phyloP scores from a whole-genome alignment of 2,329 filamentous ascomycete species.

The Colletotrichum eleusines region DNA sequence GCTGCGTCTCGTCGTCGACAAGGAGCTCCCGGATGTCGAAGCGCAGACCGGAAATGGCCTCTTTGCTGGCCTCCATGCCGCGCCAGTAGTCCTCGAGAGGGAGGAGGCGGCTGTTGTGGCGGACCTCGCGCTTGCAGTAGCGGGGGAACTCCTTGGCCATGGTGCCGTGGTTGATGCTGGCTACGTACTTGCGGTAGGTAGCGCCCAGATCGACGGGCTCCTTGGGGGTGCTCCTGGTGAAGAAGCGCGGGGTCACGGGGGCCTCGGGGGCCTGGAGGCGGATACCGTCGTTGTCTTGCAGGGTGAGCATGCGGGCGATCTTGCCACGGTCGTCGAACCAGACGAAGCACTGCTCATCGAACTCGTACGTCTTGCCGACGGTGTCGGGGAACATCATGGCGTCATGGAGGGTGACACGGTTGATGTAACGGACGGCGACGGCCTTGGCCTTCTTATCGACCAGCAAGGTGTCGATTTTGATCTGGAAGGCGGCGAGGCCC shows the following conservation, averaged over 20 bases:
- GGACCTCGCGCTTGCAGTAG: slow-evolving; percentile 47
- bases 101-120: slow-evolving; percentile 49
- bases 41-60: slow-evolving; percentile 46
- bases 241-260: slow-evolving; percentile 25
- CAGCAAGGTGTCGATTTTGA: slow-evolving; percentile 36
- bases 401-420: slow-evolving; percentile 23
- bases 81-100: slow-evolving; percentile 45
- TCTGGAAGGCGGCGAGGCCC: slow-evolving; percentile 15
- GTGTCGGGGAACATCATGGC: not conserved
- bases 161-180: slow-evolving; percentile 49
- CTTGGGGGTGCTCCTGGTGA: slow-evolving; percentile 18
- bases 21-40: slow-evolving; percentile 48
- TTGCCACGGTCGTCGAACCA: slow-evolving; percentile 38
- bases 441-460: slow-evolving; percentile 31
- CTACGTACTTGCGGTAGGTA: slow-evolving; percentile 49
- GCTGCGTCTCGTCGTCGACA: slow-evolving; percentile 49
- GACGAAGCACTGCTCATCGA: slow-evolving; percentile 39
- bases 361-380: slow-evolving; percentile 23
- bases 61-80: slow-evolving; percentile 48
- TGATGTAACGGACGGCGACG: slow-evolving; percentile 35
- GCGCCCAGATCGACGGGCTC: slow-evolving; percentile 20
- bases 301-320: slow-evolving; percentile 32
- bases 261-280: slow-evolving; percentile 25
- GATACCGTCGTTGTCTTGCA: slow-evolving; percentile 39
- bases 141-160: slow-evolving; percentile 45